Conservation (phyloP, 495 filamentous ascomycete genomes). For the Penicillium coprophilum region DNA sequence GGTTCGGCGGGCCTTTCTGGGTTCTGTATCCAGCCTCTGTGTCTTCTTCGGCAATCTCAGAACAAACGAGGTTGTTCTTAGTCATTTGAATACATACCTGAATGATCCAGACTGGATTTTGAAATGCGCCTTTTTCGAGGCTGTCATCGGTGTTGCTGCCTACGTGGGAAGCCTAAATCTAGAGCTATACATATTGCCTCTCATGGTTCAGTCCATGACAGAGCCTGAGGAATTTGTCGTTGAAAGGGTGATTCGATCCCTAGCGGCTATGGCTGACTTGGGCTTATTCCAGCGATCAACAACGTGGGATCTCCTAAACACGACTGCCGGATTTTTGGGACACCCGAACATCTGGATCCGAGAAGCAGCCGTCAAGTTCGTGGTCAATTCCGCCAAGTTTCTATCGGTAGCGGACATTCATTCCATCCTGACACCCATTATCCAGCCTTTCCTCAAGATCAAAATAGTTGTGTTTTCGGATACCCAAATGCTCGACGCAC, state of each 20-base stretch:
- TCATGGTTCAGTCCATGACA: slow-evolving; percentile 96
- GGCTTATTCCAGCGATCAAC: slow-evolving; percentile 83
- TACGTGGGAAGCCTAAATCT: slow-evolving; percentile 84
- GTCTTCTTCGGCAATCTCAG: slow-evolving; percentile 89
- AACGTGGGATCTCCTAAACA: slow-evolving; percentile 81
- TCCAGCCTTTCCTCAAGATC: slow-evolving; percentile 79
- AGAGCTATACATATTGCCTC: slow-evolving; percentile 92
- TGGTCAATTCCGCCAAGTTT: slow-evolving; percentile 71
- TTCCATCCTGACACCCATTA: slow-evolving; percentile 76
- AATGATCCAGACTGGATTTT: slow-evolving; percentile 97
- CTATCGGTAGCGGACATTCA: slow-evolving; percentile 79
- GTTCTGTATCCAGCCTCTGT: slow-evolving; percentile 87
- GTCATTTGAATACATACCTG: slow-evolving; percentile 95
- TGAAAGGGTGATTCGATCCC: slow-evolving; percentile 81
- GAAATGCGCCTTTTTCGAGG: slow-evolving; percentile 94
- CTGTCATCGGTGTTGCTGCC: slow-evolving; percentile 87
- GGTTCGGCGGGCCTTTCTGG: slow-evolving; percentile 92
- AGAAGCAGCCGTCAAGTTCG: slow-evolving; percentile 80
- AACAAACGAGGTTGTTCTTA: slow-evolving; percentile 90
- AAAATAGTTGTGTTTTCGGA: slow-evolving; percentile 65
- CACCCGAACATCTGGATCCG: slow-evolving; percentile 96
- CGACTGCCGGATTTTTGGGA: slow-evolving; percentile 78
- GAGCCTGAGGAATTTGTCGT: slow-evolving; percentile 96
- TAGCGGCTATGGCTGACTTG: slow-evolving; percentile 85
- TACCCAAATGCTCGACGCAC: slow-evolving; percentile 69